Conservation (phyloP, 352 stramenopile species). For the Globisporangium nagaii region DNA sequence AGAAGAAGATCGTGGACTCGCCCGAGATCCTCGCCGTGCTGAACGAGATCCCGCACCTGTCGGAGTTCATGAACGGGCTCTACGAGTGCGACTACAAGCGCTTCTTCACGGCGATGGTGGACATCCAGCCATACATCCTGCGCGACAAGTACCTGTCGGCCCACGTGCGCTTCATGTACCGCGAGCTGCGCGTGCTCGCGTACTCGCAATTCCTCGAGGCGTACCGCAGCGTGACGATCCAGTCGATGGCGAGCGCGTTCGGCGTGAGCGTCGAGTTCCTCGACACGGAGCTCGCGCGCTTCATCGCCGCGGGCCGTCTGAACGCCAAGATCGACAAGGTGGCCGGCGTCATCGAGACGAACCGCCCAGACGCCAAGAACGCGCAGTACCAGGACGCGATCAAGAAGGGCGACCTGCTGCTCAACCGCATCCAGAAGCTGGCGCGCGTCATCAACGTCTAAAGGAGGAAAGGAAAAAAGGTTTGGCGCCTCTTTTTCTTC, state of each 20-base stretch:
- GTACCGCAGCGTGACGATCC: conserved; percentile 95
- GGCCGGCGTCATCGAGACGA: conserved; percentile 97
- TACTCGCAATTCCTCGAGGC: conserved; percentile 99
- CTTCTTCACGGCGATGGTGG: conserved; percentile 93
- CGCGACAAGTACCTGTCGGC: conserved; percentile 93
- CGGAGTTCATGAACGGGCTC: conserved; percentile 91
- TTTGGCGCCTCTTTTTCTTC: no score
- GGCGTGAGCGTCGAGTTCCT: conserved; percentile 93
- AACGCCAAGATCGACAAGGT: conserved; percentile 99
- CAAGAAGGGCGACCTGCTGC: conserved; percentile 97
- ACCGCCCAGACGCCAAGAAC: conserved; percentile 97
- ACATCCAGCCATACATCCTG: conserved; percentile 77
- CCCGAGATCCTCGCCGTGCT: conserved; percentile 93
- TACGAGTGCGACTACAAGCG: conserved; percentile 98
- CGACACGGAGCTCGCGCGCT: conserved; percentile 95
- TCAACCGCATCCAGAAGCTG: conserved; percentile 99
- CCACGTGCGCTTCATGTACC: conserved; percentile 92
- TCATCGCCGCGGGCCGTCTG: conserved; percentile 95
- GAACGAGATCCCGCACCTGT: conserved; percentile 70
- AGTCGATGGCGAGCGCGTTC: conserved; percentile 96
- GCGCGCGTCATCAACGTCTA: conserved; percentile 95
- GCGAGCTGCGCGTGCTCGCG: conserved; percentile 95
- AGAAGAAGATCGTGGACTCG: conserved; percentile 97
- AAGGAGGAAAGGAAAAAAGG: no score
- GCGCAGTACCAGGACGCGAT: conserved; percentile 98